Base-by-base conservation (phyloP, 2,329 filamentous ascomycete genomes). In the Pseudogymnoascus sp. region DNA sequence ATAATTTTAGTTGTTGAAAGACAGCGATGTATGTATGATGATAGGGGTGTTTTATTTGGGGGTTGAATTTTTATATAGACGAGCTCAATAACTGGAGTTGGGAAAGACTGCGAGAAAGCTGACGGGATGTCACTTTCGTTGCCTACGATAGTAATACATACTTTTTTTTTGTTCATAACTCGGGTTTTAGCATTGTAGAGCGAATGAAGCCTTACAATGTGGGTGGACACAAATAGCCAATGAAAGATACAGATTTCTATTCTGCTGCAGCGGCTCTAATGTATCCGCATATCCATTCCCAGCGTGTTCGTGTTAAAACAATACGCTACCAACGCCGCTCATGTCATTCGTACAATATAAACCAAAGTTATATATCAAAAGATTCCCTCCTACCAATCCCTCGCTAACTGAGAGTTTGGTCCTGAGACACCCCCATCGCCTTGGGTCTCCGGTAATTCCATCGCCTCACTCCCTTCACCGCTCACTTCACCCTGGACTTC, bases 341-440 rank as follows among this genome's bases (percentile, higher is more conserved):
- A 54, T 54, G 47, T 54, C 47, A 33, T 54, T 54, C 47, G 47
- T 33, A 54, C 47, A 54, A 54, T 54, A 54, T 33, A 54, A 33
- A 14, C 25, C 47, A 54, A 54, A 33, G 25, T 54, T 54, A 14
- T 54, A 54, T 54, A 50, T n/a, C 14, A 33, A 54, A 33, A 54
- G 47, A n/a, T 12, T 25, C 16, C 25, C 47, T 4, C 25, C 47
- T 54, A 30, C 14, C n/a, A 54, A 12, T 16, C n/a, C 9, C 47
- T 28, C 16, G 14, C 28, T 16, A 33, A 18, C 47, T n/a, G 3
- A 54, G 47, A 54, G 16, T 16, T 25, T 33, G 8, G 25, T 11
- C 28, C 47, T 18, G 47, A 18, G 9, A 20, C 47, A 54, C 14
- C 47, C n/a, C 47, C 25, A 6, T 18, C n/a, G n/a, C 28, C 47